A percentile compares a stretch with the other conserved stretches of the same genome.
Evolutionary conservation across 2,329 filamentous ascomycete genomes (phyloP).

Genomic region (Coniochaeta sp.): DNA sequence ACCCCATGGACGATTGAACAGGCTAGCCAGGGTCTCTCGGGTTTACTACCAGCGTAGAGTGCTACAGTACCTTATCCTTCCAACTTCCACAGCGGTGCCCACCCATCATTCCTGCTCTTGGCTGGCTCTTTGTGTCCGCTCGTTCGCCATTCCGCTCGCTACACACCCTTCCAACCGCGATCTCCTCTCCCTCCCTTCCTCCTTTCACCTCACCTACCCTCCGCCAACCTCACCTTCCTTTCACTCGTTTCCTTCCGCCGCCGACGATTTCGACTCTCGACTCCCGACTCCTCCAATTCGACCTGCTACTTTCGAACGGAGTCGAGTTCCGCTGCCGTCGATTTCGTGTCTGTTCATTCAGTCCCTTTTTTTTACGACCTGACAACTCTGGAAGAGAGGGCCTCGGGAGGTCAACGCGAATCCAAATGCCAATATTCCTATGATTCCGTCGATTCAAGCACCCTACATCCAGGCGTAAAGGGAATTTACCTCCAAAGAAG

Average conservation of each 20-base stretch:
- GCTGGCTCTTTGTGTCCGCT: not conserved
- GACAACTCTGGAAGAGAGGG: conserved; percentile 5
- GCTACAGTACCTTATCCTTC: too few species aligned
- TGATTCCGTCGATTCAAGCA: conserved; percentile 17
- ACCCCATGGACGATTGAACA: not conserved
- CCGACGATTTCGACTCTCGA: not conserved
- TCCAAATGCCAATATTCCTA: conserved; percentile 19
- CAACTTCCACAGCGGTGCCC: not conserved
- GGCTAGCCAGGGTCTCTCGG: not conserved
- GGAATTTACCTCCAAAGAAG: conserved; percentile 11
- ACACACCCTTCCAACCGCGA: conserved; percentile 8
- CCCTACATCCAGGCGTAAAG: conserved; percentile 16
- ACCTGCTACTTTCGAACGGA: not conserved
- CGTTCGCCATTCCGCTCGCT: conserved; percentile 1
- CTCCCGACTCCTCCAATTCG: not conserved
- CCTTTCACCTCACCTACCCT: conserved; percentile 3
- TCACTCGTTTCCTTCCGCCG: not conserved
- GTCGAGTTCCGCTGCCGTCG: not conserved
- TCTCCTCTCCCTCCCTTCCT: conserved; percentile 1
- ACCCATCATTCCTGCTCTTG: not conserved
- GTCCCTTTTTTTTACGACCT: conserved; percentile 7
- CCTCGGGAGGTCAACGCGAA: conserved; percentile 18
- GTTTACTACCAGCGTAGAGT: too few species aligned
- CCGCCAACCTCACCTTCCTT: conserved; percentile 3
- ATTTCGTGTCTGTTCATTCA: conserved; percentile 7